phyloP scores from a whole-genome alignment of 2,329 filamentous ascomycete genomes.

The Penicillium thymicola region DNA sequence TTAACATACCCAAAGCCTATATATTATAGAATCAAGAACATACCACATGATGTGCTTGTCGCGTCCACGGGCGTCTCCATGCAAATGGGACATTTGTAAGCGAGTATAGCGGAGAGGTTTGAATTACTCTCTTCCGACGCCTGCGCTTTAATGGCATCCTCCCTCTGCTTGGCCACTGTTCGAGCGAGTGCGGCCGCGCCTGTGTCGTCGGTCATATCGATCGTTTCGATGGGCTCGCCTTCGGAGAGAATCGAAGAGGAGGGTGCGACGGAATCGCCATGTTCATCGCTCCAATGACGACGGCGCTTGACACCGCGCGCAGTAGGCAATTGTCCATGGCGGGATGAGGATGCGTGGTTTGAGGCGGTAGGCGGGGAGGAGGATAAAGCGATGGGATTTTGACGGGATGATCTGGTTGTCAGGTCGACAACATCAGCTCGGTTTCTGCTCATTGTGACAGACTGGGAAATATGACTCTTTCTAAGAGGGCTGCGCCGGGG shows the following conservation, averaged over 20 bases:
- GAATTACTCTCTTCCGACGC: neutral
- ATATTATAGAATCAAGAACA: conserved; percentile 20
- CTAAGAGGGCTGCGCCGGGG: neutral
- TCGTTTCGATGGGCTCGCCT: conserved; percentile 42
- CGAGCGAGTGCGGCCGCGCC: conserved; percentile 42
- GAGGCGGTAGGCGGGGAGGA: conserved; percentile 1
- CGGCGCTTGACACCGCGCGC: conserved; percentile 16
- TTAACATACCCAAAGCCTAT: neutral
- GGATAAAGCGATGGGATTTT: neutral
- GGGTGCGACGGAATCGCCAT: neutral
- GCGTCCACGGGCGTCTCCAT: conserved; percentile 60
- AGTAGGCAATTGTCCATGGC: neutral
- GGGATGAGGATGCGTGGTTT: neutral
- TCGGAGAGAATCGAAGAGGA: conserved; percentile 7
- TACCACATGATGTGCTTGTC: conserved; percentile 60
- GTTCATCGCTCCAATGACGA: neutral
- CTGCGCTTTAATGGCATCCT: neutral
- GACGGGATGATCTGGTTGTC: neutral
- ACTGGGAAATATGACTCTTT: no score
- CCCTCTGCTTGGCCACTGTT: conserved; percentile 47
- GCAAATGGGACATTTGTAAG: conserved; percentile 60
- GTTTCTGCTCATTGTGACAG: neutral
- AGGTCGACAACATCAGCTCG: conserved; percentile 1
- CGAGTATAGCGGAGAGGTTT: conserved; percentile 40
- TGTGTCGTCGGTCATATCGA: conserved; percentile 50